Evolutionary conservation across 2,329 filamentous ascomycete species (phyloP), one percentile per base, ranked within the genome.

Genomic region (Truncatella angustata): DNA sequence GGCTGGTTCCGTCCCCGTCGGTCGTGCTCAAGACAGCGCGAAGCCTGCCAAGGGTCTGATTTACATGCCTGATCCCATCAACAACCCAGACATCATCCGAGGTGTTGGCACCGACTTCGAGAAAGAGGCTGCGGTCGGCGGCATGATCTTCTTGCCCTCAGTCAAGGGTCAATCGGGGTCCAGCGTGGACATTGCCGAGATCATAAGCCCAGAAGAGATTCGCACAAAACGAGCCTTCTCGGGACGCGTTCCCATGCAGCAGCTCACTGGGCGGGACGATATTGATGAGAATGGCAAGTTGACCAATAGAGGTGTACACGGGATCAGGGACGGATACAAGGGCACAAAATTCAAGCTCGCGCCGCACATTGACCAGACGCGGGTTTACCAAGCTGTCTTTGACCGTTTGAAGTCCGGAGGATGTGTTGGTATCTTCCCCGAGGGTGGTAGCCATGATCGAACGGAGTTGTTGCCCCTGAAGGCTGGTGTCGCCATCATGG

Each of bases 401-500:
- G 82, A 86, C 58, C 85, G 91, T 26, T 79, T 99, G 30, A 85
- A 86, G 59, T 80, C 82, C 35, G 91, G 91, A 43, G 93, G 92
- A 16, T 96, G 91, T 66, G 89, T 97, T 50, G 94, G 93, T 56
- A 97, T 99, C 65, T 99, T 97, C 70, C 93, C 93, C 2, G 93
- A 99, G 73, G 93, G 93, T 60, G 93, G 93, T 63, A 97, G 92
- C 67, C 93, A 97, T 71, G 93, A 97, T 69, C 86, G 93, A 56
- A 91, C 93, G 0, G 91, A 96, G 66, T 79, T 97, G 42, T 79
- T 97, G 37, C 93, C 94, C 20, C 77, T 97, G 56, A 97, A 97
- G 79, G 93, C 94, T 62, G 93, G 93, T 69, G 91, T 99, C 54
- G 94, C 94, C 53, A 94, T 99, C 65, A 99, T 99, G 93, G 94